These are phyloP conservation scores for Candida glucosophila DNA, from an alignment of 1,139 yeast species.

Conservation along the genomic window DNA sequence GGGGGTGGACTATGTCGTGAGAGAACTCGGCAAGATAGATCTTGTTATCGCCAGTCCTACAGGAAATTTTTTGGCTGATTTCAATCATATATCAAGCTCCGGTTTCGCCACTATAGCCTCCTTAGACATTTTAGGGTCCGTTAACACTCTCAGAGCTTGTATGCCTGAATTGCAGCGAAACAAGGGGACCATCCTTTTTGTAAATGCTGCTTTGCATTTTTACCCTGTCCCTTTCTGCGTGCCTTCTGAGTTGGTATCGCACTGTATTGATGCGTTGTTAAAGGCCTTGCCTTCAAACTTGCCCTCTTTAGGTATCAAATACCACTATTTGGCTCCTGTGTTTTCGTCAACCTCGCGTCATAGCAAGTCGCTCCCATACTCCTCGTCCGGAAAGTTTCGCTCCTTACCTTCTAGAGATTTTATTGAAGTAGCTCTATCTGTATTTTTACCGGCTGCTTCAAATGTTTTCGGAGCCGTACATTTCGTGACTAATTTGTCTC, in stretches of 20 bases:
- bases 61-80: constrained; percentile 79
- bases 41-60: constrained; percentile 93
- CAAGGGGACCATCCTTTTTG: constrained; percentile 68
- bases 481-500: no score
- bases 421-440: constrained; percentile 75
- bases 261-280: constrained; percentile 83
- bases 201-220: constrained; percentile 82
- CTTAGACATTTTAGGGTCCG: constrained; percentile 80
- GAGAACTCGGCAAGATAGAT: constrained; percentile 65
- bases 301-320: constrained; percentile 78
- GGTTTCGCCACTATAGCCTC: constrained; percentile 82
- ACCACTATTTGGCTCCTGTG: constrained; percentile 82
- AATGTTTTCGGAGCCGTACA: constrained; percentile 69
- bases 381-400: constrained; percentile 72
- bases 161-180: constrained; percentile 53
- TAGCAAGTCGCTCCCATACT: constrained; percentile 75
- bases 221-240: constrained; percentile 79
- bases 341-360: no score
- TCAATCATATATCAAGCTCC: constrained; percentile 67
- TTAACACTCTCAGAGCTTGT: constrained; percentile 77
- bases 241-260: constrained; percentile 90
- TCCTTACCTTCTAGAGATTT: constrained; percentile 54
- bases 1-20: constrained; percentile 61
- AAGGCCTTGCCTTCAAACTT: constrained; percentile 78
- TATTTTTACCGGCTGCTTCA: constrained; percentile 70